Percentiles rank a stretch among this genome's conserved stretches.
phyloP scores from a whole-genome alignment of 2,329 filamentous ascomycete genomes.

The Sporothrix phasma region DNA sequence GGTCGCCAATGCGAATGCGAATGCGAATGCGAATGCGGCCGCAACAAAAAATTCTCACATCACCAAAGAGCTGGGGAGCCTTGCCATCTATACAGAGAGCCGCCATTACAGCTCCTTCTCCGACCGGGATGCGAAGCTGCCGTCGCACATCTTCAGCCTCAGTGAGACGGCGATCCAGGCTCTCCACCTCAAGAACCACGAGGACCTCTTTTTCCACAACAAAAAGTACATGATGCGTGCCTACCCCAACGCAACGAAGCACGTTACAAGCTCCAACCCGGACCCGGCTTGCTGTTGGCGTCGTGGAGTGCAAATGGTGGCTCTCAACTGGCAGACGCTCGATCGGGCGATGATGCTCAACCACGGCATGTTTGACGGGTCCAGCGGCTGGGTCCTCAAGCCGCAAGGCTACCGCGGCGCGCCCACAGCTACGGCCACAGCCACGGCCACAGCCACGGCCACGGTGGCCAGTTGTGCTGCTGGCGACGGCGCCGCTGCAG shows the following conservation, averaged over 20 bases:
- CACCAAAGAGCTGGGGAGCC: constrained; percentile 57
- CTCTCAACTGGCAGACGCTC: constrained; percentile 93
- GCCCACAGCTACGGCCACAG: constrained; percentile 23
- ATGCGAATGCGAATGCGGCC: constrained; percentile 20
- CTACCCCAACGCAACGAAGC: constrained; percentile 67
- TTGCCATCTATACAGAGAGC: constrained; percentile 81
- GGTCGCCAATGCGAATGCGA: constrained; percentile 12
- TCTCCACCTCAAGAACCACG: constrained; percentile 51
- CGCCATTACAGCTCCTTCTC: constrained; percentile 69
- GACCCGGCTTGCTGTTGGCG: constrained; percentile 89
- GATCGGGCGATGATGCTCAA: constrained; percentile 95
- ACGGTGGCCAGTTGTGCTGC: constrained; percentile 23
- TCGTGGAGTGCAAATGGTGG: constrained; percentile 92
- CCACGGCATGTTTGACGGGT: constrained; percentile 89
- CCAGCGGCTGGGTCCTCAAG: constrained; percentile 77
- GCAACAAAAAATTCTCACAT: constrained; percentile 34
- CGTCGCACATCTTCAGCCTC: constrained; percentile 74
- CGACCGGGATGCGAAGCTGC: constrained; percentile 50
- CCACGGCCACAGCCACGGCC: constrained; percentile 24
- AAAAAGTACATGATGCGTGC: constrained; percentile 80
- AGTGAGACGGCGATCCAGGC: constrained; percentile 65
- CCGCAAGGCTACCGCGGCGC: constrained; percentile 58
- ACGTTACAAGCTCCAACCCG: constrained; percentile 80
- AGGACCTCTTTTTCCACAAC: constrained; percentile 78
- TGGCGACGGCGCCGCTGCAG: constrained; percentile 23